Base-by-base conservation (phyloP, 257 asterid genomes). In the Plantago major region DNA sequence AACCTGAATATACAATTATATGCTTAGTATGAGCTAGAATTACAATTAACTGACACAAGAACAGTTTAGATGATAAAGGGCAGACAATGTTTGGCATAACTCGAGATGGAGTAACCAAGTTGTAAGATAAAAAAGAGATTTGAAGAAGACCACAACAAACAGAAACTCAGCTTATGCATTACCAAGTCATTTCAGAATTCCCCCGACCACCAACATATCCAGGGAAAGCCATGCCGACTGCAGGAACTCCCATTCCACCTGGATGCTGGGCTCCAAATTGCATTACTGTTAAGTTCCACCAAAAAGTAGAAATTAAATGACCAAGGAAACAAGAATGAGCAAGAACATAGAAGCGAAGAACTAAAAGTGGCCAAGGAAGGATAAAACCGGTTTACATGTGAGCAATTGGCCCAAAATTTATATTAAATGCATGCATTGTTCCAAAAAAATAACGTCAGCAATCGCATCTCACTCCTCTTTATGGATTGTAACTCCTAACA, bases 151-250 rank as follows among this genome's bases (percentile, higher is more conserved):
- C 40, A 33, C 7, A 33, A 33, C 40, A 33, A 5, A 33, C 3
- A 33, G 6, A 33, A 33, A 33, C 8, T 33, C 6, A 33, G 40
- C 40, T 53, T 4, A 16, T 30, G 71, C 26, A 72, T 76, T 87
- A 89, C 99, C 99, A 93, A 42, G 99, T 93, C 99, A 93, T 93
- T 74, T 93, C 97, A n/a, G 99, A 87, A 74, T 79, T 89, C 69
- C 97, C 99, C 61, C 76, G 66, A 63, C 82, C 86, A 54, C 67
- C 94, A 67, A 93, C 95, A 75, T 89, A 93, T 76, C 97, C 99
- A 57, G 99, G 99, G 74, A 83, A 89, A 46, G 97, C 99, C 99
- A 93, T 93, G 78, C 97, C 99, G 70, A 93, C 94, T 68, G 99
- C 96, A 75, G 99, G 99, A 74, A 91, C 96, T 66, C 98, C 95